Evolutionary conservation across 306 rosid genomes (phyloP).

Genomic region (Quercus glauca): DNA sequence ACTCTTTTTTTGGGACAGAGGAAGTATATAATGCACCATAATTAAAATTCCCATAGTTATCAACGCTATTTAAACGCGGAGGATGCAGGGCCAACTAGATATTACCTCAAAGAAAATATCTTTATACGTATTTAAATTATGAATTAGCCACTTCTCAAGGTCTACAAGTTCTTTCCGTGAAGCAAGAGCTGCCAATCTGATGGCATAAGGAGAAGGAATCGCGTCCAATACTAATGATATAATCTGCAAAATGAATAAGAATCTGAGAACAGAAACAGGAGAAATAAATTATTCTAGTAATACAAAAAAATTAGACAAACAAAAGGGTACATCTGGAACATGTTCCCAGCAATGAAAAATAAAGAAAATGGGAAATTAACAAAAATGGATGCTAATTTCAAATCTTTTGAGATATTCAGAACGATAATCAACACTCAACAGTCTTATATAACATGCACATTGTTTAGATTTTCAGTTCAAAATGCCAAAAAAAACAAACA

Average conservation of each 20-base stretch:
- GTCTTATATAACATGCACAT: neutral
- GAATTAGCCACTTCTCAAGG: constrained; percentile 87
- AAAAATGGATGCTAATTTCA: neutral
- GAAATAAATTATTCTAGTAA: neutral
- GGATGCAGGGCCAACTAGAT: neutral
- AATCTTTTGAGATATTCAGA: neutral
- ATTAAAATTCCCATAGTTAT: neutral
- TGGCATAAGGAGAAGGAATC: constrained; percentile 66
- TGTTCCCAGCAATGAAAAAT: neutral
- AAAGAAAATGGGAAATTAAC: neutral
- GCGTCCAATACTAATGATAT: constrained; percentile 61
- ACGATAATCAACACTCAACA: neutral
- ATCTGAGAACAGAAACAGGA: constrained; percentile 10
- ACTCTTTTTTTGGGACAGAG: neutral
- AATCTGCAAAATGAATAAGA: constrained; percentile 52
- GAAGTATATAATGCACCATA: neutral
- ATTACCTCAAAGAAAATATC: constrained; percentile 86
- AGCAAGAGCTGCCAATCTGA: constrained; percentile 89
- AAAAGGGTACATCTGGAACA: neutral
- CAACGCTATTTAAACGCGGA: neutral
- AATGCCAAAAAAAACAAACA: neutral
- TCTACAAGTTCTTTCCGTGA: constrained; percentile 75
- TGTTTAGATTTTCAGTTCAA: neutral
- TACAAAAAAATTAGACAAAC: constrained; percentile 5
- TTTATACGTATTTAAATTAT: constrained; percentile 55